Conservation (phyloP, 352 stramenopile species). For the Phytophthora fragariaefolia region DNA sequence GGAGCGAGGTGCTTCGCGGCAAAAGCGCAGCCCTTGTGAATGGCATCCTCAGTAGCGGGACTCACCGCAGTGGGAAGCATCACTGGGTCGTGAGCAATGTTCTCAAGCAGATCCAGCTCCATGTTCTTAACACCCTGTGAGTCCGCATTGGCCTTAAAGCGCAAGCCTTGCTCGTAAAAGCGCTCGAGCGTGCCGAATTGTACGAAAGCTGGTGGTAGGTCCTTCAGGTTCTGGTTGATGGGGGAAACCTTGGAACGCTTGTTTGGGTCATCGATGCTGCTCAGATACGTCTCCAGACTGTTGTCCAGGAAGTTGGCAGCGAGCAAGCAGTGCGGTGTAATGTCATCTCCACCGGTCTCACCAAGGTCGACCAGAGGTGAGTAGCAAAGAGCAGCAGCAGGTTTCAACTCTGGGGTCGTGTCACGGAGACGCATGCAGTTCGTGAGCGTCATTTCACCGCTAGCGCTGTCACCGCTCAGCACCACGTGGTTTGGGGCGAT, state of each 20-base stretch:
- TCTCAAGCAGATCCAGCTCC: constrained; percentile 39
- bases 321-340: constrained; percentile 27
- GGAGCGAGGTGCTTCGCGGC: background rate
- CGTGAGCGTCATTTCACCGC: constrained; percentile 14
- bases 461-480: constrained; percentile 22
- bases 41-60: constrained; percentile 25
- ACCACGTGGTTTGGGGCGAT: constrained; percentile 12
- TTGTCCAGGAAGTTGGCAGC: constrained; percentile 24
- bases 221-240: constrained; percentile 39
- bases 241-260: constrained; percentile 21
- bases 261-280: constrained; percentile 8
- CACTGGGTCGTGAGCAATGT: constrained; percentile 37
- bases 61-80: constrained; percentile 34
- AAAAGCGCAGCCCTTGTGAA: too few relatives aligned
- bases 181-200: constrained; percentile 35
- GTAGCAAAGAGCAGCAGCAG: constrained; percentile 12
- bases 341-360: constrained; percentile 10
- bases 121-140: constrained; percentile 35
- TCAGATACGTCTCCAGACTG: constrained; percentile 21
- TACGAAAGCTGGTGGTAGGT: constrained; percentile 40
- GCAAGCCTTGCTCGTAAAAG: constrained; percentile 34
- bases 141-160: constrained; percentile 30
- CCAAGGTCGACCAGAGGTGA: constrained; percentile 22
- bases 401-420: constrained; percentile 9
- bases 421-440: constrained; percentile 24